phyloP scores from a whole-genome alignment of 176 grass and related monocot species.

The Saccharum spontaneum region DNA sequence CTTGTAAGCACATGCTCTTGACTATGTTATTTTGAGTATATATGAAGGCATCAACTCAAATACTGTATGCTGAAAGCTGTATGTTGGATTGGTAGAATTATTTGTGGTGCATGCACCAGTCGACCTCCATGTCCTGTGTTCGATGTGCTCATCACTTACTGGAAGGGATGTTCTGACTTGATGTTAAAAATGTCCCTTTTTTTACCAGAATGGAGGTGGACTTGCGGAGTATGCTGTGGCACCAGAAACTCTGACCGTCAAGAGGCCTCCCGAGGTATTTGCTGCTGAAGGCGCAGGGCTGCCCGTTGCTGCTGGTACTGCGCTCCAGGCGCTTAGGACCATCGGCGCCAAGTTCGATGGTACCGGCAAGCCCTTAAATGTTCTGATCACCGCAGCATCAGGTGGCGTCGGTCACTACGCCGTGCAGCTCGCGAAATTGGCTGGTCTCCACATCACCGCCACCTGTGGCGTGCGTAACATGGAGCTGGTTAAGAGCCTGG shows the following conservation, averaged over 20 bases:
- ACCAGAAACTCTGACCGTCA: conserved; percentile 26
- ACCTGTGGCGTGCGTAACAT: conserved; percentile 50
- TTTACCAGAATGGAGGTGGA: conserved; percentile 54
- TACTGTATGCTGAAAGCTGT: background rate
- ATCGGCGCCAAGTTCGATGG: conserved; percentile 57
- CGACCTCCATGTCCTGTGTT: background rate
- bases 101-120: background rate
- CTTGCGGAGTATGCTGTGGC: conserved; percentile 57
- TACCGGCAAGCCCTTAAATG: conserved; percentile 39
- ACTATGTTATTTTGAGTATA: background rate
- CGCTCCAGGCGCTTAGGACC: conserved; percentile 36
- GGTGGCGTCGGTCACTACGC: conserved; percentile 60
- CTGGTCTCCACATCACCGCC: conserved; percentile 52
- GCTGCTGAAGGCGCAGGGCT: conserved; percentile 41
- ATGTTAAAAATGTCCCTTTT: background rate
- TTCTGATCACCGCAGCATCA: conserved; percentile 57
- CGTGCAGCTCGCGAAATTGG: conserved; percentile 59
- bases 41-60: background rate
- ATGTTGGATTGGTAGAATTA: background rate
- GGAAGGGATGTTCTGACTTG: background rate
- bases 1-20: conserved; percentile 30
- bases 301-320: conserved; percentile 43
- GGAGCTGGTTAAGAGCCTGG: conserved; percentile 55
- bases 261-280: conserved; percentile 29
- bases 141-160: background rate